Conservation (phyloP, 257 asterid species). For the Rauvolfia tetraphylla region DNA sequence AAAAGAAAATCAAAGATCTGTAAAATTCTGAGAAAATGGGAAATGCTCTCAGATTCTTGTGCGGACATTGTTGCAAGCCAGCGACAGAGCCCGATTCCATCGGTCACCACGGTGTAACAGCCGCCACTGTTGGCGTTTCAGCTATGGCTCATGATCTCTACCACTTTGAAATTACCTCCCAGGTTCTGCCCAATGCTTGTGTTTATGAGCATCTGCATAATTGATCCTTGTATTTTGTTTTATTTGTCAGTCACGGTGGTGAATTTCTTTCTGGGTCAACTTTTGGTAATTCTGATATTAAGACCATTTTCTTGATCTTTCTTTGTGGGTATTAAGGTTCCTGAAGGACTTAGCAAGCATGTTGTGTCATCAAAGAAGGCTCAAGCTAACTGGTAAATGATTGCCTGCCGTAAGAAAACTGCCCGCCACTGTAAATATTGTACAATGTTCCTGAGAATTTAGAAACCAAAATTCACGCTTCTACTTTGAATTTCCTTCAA, state of each 20-base stretch:
- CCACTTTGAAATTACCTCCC: constrained; percentile 70
- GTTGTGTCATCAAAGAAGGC: constrained; percentile 86
- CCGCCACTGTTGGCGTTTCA: constrained; percentile 53
- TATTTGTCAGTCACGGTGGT: not conserved
- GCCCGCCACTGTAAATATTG: not conserved
- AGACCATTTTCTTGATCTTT: not conserved
- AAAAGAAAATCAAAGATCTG: not conserved
- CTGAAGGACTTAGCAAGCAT: constrained; percentile 65
- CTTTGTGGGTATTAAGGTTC: constrained; percentile 49
- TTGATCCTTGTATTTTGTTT: not conserved
- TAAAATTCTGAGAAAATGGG: constrained; percentile 43
- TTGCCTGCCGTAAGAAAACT: not conserved
- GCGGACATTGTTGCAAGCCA: constrained; percentile 44
- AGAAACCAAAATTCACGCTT: not conserved
- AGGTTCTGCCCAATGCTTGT: constrained; percentile 20
- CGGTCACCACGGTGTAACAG: constrained; percentile 64
- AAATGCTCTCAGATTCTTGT: constrained; percentile 63
- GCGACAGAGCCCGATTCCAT: constrained; percentile 46
- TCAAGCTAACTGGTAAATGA: constrained; percentile 73
- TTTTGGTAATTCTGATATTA: not conserved
- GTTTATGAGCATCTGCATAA: not conserved
- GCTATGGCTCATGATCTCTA: constrained; percentile 85
- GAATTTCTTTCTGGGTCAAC: not conserved
- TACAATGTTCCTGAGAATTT: not conserved
- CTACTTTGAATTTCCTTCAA: not conserved